Evolutionary conservation across 495 filamentous ascomycete genomes (phyloP).

Genomic region (Penicillium steckii): DNA sequence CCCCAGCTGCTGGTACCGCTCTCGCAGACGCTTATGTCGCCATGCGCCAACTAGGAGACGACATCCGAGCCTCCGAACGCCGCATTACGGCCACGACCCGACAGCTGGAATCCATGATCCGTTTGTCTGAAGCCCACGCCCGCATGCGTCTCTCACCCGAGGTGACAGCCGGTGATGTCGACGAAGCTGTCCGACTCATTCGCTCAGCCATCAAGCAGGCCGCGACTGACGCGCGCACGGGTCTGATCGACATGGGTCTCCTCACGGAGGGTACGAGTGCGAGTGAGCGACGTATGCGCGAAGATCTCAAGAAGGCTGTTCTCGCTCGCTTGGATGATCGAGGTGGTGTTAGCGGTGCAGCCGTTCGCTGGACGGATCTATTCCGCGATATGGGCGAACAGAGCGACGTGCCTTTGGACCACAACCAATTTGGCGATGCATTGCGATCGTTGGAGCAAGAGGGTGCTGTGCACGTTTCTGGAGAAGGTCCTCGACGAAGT

Average conservation of each 20-base stretch:
- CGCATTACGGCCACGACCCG: conserved; percentile 96
- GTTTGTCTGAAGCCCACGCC: conserved; percentile 91
- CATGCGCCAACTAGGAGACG: conserved; percentile 94
- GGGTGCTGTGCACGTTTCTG: conserved; percentile 74
- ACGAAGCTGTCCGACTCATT: conserved; percentile 90
- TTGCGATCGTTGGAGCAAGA: conserved; percentile 80
- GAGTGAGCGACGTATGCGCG: conserved; percentile 73
- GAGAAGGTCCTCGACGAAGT: conserved; percentile 79
- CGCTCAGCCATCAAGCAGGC: conserved; percentile 93
- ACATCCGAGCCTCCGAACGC: conserved; percentile 89
- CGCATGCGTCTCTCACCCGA: conserved; percentile 83
- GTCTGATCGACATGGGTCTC: conserved; percentile 94
- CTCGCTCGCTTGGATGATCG: conserved; percentile 76
- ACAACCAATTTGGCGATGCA: conserved; percentile 75
- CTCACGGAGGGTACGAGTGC: conserved; percentile 89
- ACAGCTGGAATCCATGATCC: conserved; percentile 96
- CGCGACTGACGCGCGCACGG: conserved; percentile 87
- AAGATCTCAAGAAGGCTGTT: conserved; percentile 82
- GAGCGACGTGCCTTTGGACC: conserved; percentile 70
- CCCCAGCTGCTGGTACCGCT: conserved; percentile 70
- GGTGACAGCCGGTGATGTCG: conserved; percentile 81
- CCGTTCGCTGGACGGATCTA: conserved; percentile 76
- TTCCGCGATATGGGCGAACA: conserved; percentile 70
- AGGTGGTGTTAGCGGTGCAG: conserved; percentile 53
- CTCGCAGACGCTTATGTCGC: conserved; percentile 88